These are phyloP conservation scores for Euphorbia tirucalli DNA, from an alignment of 345 rosid species.

Conservation along the genomic window DNA sequence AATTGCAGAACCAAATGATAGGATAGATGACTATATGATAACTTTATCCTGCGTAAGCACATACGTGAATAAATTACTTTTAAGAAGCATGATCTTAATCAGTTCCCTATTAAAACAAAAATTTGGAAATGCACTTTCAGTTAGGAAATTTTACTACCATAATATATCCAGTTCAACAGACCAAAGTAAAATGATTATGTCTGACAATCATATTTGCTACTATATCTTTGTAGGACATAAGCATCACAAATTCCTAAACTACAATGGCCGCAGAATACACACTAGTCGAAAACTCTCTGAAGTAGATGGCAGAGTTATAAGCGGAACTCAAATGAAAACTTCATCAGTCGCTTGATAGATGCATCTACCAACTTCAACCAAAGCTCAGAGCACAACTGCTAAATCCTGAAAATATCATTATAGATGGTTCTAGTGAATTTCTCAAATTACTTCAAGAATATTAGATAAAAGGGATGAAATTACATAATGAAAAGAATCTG, in stretches of 20 bases:
- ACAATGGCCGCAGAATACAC: neutral
- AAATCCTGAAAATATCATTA: neutral
- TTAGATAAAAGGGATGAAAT: neutral
- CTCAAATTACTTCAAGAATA: neutral
- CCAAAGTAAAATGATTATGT: neutral
- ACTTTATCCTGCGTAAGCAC: too few relatives aligned
- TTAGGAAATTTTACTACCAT: neutral
- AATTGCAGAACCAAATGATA: too few relatives aligned
- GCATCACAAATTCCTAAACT: neutral
- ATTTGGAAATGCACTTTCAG: neutral
- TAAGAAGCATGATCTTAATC: too few relatives aligned
- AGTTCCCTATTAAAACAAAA: too few relatives aligned
- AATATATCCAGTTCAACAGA: neutral
- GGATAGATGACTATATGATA: too few relatives aligned
- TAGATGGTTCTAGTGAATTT: neutral
- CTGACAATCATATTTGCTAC: neutral
- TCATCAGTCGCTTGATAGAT: neutral
- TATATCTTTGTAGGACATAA: neutral
- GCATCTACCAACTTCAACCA: neutral
- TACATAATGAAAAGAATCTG: neutral
- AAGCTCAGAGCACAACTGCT: constrained; percentile 1
- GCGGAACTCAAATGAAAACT: neutral
- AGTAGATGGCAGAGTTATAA: neutral
- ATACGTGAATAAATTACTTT: too few relatives aligned
- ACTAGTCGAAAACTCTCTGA: neutral